Percentiles rank a stretch among this genome's conserved stretches.
Conservation (phyloP, 805 yeast genomes). For the Wickerhamiella parazyma region DNA sequence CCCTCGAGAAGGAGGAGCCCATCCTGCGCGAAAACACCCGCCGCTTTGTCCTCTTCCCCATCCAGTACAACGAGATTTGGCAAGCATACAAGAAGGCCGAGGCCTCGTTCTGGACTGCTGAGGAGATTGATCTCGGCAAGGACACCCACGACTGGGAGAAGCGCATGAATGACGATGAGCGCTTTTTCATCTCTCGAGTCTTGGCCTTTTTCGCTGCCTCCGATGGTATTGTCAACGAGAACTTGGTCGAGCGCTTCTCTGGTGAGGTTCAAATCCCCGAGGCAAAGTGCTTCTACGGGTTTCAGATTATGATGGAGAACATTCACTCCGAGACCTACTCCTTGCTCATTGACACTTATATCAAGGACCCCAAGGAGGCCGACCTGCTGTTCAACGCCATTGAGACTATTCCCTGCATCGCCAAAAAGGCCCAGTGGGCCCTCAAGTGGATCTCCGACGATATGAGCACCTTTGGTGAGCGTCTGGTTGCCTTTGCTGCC, state of each 20-base stretch:
- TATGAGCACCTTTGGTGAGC: constrained; percentile 83
- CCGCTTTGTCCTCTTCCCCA: constrained; percentile 90
- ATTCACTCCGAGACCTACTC: constrained; percentile 97
- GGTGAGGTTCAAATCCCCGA: constrained; percentile 96
- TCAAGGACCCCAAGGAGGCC: constrained; percentile 90
- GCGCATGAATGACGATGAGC: constrained; percentile 77
- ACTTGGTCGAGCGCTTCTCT: constrained; percentile 90
- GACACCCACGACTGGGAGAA: constrained; percentile 89
- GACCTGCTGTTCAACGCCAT: constrained; percentile 87
- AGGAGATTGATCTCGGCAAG: constrained; percentile 91
- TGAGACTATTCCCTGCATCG: constrained; percentile 90
- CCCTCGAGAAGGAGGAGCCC: constrained; percentile 77
- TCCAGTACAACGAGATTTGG: constrained; percentile 96
- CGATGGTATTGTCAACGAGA: constrained; percentile 96
- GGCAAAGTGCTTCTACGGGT: constrained; percentile 97
- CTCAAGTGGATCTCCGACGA: constrained; percentile 88
- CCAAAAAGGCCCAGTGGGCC: constrained; percentile 98
- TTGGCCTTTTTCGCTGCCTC: constrained; percentile 97
- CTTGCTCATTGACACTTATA: constrained; percentile 82
- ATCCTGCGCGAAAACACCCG: constrained; percentile 68
- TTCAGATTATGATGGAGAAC: constrained; percentile 99
- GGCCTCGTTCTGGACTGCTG: constrained; percentile 99
- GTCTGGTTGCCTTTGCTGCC: constrained; percentile 96
- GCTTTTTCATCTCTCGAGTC: constrained; percentile 82
- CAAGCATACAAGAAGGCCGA: constrained; percentile 98